phyloP scores from a whole-genome alignment of 768 basidiomycete species.

The Trametes cinnabarina region DNA sequence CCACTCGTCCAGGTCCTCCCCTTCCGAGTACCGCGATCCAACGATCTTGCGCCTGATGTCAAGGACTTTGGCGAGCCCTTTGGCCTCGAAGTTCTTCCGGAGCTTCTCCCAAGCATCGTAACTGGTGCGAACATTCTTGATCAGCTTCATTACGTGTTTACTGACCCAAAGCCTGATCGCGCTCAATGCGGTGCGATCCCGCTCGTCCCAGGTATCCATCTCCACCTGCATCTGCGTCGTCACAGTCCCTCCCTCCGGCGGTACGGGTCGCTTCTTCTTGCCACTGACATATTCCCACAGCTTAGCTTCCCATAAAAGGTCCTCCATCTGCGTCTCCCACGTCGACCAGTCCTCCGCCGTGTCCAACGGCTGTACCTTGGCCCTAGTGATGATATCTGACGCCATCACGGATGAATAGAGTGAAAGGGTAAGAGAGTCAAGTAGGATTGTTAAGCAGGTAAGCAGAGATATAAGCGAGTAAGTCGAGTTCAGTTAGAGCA shows the following conservation, averaged over 20 bases:
- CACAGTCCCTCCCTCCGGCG: background rate
- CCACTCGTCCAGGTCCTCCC: constrained; percentile 32
- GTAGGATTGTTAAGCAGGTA: background rate
- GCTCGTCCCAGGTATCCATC: constrained; percentile 26
- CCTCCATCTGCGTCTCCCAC: background rate
- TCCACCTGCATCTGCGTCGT: constrained; percentile 8
- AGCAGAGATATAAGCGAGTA: background rate
- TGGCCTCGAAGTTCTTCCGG: constrained; percentile 28
- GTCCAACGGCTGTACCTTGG: background rate
- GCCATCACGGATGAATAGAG: background rate
- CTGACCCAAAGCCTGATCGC: constrained; percentile 17
- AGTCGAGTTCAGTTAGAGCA: background rate
- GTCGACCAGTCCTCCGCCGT: constrained; percentile 2
- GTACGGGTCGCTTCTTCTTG: background rate
- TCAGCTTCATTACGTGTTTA: constrained; percentile 30
- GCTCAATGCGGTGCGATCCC: constrained; percentile 31
- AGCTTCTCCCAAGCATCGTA: constrained; percentile 32
- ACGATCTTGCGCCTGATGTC: constrained; percentile 29
- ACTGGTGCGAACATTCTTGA: constrained; percentile 26
- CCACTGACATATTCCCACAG: constrained; percentile 9
- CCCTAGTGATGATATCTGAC: background rate
- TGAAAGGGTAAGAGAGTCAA: background rate
- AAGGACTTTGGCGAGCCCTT: constrained; percentile 30
- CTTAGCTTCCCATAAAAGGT: background rate
- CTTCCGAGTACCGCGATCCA: constrained; percentile 29